Conservation (phyloP, 2,329 filamentous ascomycete species). For the Acrocalymma vagum region DNA sequence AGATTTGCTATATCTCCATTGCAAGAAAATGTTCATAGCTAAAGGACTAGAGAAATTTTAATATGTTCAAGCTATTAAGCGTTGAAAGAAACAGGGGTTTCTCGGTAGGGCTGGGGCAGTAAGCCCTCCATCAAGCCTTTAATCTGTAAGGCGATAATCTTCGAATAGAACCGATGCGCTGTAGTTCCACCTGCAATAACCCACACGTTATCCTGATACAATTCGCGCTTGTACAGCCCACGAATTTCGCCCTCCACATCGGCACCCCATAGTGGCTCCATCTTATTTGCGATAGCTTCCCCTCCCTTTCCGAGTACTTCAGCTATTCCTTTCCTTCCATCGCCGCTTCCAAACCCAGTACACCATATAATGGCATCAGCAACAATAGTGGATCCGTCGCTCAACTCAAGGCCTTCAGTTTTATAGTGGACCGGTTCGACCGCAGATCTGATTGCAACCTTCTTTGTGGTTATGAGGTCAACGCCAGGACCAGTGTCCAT, state of each 20-base stretch:
- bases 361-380: constrained; percentile 53
- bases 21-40: too few species aligned
- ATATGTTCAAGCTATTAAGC: too few species aligned
- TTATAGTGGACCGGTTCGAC: constrained; percentile 45
- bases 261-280: constrained; percentile 54
- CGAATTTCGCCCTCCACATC: constrained; percentile 42
- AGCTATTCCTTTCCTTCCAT: constrained; percentile 17
- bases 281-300: constrained; percentile 30
- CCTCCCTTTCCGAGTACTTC: constrained; percentile 30
- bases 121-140: too few species aligned
- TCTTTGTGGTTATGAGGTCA: constrained; percentile 41
- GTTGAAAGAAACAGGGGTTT: too few species aligned
- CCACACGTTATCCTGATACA: constrained; percentile 7
- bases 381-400: constrained; percentile 44
- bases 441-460: constrained; percentile 27
- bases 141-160: too few species aligned
- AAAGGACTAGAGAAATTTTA: too few species aligned
- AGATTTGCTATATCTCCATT: too few species aligned
- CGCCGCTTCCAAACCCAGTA: constrained; percentile 48
- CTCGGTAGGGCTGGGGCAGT: too few species aligned
- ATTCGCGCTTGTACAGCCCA: constrained; percentile 6
- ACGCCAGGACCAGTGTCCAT: constrained; percentile 50
- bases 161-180: too few species aligned
- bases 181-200: constrained; percentile 5
- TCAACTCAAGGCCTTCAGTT: constrained; percentile 39